Evolutionary conservation across 2,329 filamentous ascomycete species (phyloP), one percentile per base, ranked within the genome.

Genomic region (Colletotrichum orbiculare): DNA sequence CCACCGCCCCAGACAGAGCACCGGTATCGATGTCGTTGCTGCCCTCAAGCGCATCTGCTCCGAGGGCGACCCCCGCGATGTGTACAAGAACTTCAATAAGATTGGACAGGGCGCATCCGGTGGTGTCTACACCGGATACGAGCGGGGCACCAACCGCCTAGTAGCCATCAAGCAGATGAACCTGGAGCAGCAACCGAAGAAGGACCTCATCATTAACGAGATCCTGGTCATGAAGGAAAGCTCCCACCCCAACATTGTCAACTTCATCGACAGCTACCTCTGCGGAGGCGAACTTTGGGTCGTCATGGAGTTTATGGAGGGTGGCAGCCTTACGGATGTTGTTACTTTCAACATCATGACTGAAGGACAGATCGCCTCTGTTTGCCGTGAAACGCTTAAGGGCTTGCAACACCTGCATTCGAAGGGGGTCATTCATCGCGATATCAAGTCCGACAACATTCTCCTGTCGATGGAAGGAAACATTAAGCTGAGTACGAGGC

Each of bases 111-210:
- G 96, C 77, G 96, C 96, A 42, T 98, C 95, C 8, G 96, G 96
- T 71, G 96, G 96, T 67, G 96, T 99, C 1, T 99, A 89, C 74
- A 97, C 93, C 0, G 96, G 95, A 4, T 93, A 95, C 75, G 93
- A 97, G 77, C 85, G 89, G 69, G 90, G 88, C 60, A 91, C 89
- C 43, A 97, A 97, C 78, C 89, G 91, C 68, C 89, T 96, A 70
- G 96, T 99, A 42, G 96, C 96, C 46, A 98, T 99, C 80, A 99
- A 99, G 82, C 96, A 99, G 82, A 99, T 99, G 96, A 98, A 98
- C 71, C 82, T 99, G 60, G 96, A 98, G 77, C 92, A 98, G 79
- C 96, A 99, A 74, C 96, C 96, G 2, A 98, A 98, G 86, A 99
- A 99, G 79, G 96, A 99, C 72, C 83, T 98, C 53, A 99, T 99